phyloP scores from a whole-genome alignment of 805 yeast species.

The Wickerhamiella occidentalis region DNA sequence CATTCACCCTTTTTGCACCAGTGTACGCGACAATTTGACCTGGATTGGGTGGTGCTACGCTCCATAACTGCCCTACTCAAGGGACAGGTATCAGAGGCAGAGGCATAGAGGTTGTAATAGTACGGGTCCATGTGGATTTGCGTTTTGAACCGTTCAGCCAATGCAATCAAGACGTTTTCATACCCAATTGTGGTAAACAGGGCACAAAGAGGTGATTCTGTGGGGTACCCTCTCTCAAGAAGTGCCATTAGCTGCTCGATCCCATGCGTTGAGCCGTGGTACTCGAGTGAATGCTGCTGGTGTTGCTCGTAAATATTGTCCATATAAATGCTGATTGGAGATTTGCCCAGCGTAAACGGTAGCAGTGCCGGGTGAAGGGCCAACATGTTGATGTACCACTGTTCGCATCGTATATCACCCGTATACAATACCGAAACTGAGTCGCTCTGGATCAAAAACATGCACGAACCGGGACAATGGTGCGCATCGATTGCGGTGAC shows the following conservation, averaged over 20 bases:
- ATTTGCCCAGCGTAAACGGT: slow-evolving; percentile 32
- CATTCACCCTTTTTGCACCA: slow-evolving; percentile 19
- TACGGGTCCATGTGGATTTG: slow-evolving; percentile 28
- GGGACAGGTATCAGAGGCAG: slow-evolving; percentile 20
- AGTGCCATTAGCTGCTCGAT: slow-evolving; percentile 27
- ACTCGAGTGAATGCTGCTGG: slow-evolving; percentile 38
- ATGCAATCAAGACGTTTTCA: slow-evolving; percentile 40
- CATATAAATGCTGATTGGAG: slow-evolving; percentile 37
- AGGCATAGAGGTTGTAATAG: slow-evolving; percentile 19
- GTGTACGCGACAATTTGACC: slow-evolving; percentile 18
- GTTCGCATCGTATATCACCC: slow-evolving; percentile 48
- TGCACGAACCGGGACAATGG: slow-evolving; percentile 50
- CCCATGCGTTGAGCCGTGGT: slow-evolving; percentile 35
- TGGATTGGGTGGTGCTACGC: slow-evolving; percentile 15
- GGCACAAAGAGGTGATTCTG: slow-evolving; percentile 33
- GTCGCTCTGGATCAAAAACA: slow-evolving; percentile 37
- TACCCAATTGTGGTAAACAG: slow-evolving; percentile 37
- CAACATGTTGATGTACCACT: slow-evolving; percentile 37
- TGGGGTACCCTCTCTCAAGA: slow-evolving; percentile 34
- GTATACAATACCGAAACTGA: slow-evolving; percentile 35
- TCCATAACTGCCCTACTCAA: slow-evolving; percentile 17
- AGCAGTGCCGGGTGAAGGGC: slow-evolving; percentile 31
- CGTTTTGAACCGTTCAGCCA: slow-evolving; percentile 24
- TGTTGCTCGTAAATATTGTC: slow-evolving; percentile 45
- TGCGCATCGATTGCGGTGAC: slow-evolving; percentile 39